Conservation (phyloP, 108 stramenopile species). For the Fragilariopsis cylindrus region DNA sequence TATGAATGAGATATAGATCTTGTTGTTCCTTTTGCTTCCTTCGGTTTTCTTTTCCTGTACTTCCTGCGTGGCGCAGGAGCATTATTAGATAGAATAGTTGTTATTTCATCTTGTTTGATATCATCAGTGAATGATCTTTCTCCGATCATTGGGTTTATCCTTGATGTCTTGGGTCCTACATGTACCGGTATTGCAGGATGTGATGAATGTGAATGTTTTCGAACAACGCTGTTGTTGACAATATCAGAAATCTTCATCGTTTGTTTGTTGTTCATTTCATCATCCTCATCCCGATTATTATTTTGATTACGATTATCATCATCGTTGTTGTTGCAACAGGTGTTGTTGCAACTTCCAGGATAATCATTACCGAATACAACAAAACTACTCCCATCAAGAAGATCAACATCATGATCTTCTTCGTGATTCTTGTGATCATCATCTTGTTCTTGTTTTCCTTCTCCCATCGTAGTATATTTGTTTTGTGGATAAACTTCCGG, state of each 20-base stretch:
- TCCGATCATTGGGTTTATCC: conserved; percentile 13
- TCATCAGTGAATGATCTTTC: conserved; percentile 9
- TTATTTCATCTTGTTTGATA: background rate
- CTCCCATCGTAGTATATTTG: background rate
- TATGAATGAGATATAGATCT: no score
- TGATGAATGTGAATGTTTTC: no score
- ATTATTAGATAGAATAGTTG: no score
- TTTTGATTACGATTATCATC: no score
- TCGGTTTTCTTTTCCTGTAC: no score
- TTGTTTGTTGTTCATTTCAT: no score
- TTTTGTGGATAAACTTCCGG: background rate
- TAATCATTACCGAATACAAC: background rate
- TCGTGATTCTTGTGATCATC: conserved; percentile 17
- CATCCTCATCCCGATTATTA: no score
- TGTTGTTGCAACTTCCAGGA: background rate
- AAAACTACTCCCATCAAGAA: background rate
- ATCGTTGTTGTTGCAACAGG: background rate
- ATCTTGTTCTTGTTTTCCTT: background rate
- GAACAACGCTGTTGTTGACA: no score
- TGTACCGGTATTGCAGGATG: no score
- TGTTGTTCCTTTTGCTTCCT: no score
- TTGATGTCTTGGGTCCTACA: conserved; percentile 6
- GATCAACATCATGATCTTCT: background rate
- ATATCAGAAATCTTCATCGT: no score
- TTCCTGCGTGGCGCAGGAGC: no score